Base-by-base conservation (phyloP, 805 yeast species). In the Monosporozyma solicola region DNA sequence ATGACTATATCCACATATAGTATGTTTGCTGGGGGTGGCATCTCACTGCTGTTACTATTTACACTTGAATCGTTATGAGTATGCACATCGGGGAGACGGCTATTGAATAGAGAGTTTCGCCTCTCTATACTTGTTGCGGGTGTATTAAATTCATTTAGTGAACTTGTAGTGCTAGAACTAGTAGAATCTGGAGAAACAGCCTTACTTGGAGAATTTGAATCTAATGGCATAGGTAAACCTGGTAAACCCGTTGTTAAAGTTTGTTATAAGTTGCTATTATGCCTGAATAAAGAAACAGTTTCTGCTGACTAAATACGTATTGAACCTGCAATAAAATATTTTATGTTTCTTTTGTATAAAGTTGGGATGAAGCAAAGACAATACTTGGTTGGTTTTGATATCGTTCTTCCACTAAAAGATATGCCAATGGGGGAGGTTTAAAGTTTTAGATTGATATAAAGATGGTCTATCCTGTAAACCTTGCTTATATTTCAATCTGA, bases 1-100 rank as follows among this genome's bases (percentile, higher is more conserved):
- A 58, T 48, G 2, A 55, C 62, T 1, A 57, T 49, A 39, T 59
- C 62, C 6, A 58, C 48, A 1, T 53, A 53, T 8, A 56, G 45
- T 0, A 50, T 47, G 22, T 41, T 43, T 11, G 29, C 32, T 39
- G 43, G 16, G 5, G 43, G 16, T 20, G 43, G 43, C 6, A 20
- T 22, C 13, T n/a, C 25, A 22, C 13, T 25, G 15, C n/a, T 47
- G 13, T 33, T 31, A 24, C 32, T 47, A 33, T 47, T 32, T 33
- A 29, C 37, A 48, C 29, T 45, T n/a, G 48, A 45, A 6, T 31
- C 35, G n/a, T 45, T 22, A 43, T 24, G 46, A 24, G 16, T 43
- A 25, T 24, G 29, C 5, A 8, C 16, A 43, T 43, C 25, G 25
- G 24, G 31, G 11, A 24, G 16, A 20, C 46, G 29, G 11, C 15